Percentiles rank a stretch among this genome's conserved stretches.
Conservation (phyloP, 331 rosid species). For the Quercus phellos region DNA sequence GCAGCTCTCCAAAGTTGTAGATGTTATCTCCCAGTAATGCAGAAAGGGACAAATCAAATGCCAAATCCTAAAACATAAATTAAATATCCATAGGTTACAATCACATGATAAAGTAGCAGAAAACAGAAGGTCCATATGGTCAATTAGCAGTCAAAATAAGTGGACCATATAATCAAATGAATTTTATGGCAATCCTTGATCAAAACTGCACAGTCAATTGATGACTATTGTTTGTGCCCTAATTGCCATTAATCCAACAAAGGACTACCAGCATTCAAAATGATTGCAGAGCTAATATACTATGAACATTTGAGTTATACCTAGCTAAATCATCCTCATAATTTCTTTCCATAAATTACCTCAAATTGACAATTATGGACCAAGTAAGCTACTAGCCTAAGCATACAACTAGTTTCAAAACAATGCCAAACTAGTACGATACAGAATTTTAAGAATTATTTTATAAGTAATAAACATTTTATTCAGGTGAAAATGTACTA, state of each 20-base stretch:
- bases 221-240: neutral
- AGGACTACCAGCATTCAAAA: neutral
- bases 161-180: neutral
- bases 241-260: neutral
- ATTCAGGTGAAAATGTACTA: too few relatives aligned
- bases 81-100: neutral
- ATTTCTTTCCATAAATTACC: neutral
- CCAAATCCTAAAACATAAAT: conserved; percentile 65
- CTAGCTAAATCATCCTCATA: neutral
- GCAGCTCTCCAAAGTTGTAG: conserved; percentile 96
- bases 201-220: neutral
- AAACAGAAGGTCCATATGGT: conserved; percentile 1
- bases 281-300: neutral
- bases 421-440: neutral
- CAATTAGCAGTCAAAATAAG: neutral
- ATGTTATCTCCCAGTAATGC: conserved; percentile 96
- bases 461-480: too few relatives aligned
- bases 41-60: conserved; percentile 94
- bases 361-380: neutral
- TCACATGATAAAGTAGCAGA: conserved; percentile 7
- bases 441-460: neutral
- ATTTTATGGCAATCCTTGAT: neutral
- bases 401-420: neutral
- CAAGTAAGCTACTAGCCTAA: neutral
- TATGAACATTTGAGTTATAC: neutral